phyloP scores from a whole-genome alignment of 768 basidiomycete genomes.

The Holtermannia corniformis region DNA sequence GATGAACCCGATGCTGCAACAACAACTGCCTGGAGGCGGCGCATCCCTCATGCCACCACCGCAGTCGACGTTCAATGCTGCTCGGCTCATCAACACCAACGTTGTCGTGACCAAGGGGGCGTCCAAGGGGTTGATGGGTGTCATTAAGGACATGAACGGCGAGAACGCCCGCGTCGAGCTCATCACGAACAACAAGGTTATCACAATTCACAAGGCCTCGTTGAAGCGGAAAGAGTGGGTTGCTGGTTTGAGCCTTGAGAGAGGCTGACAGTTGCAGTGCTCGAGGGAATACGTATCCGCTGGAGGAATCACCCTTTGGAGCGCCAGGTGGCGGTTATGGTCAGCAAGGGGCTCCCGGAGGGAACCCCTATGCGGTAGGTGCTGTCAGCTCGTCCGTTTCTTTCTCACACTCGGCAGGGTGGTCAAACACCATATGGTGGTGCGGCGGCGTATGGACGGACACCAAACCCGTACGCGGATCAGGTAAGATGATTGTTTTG shows the following conservation, averaged over 20 bases:
- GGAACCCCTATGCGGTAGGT: conserved; percentile 5
- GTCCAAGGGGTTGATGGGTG: conserved; percentile 81
- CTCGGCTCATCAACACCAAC: conserved; percentile 65
- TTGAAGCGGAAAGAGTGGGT: conserved; percentile 63
- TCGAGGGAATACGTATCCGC: conserved; percentile 23
- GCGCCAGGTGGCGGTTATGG: conserved; percentile 5
- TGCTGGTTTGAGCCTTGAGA: not conserved
- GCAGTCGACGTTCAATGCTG: conserved; percentile 19
- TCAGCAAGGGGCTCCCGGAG: not conserved
- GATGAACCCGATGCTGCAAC: conserved; percentile 68
- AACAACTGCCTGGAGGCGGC: conserved; percentile 29
- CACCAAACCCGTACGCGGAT: conserved; percentile 60
- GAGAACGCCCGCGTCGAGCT: conserved; percentile 78
- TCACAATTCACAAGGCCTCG: conserved; percentile 75
- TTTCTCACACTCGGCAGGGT: conserved; percentile 17
- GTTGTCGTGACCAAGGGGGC: conserved; percentile 78
- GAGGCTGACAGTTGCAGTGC: conserved; percentile 18
- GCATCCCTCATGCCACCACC: conserved; percentile 31
- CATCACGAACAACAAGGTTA: conserved; percentile 75
- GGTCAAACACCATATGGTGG: conserved; percentile 33
- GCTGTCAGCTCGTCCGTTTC: no score
- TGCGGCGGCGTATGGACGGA: conserved; percentile 50
- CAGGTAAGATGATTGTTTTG: no score
- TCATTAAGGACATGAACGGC: conserved; percentile 92
- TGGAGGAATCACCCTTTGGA: conserved; percentile 18